Evolutionary conservation across 805 yeast genomes (phyloP), one percentile per base, ranked within the genome.

Genomic region (Kodamaea hsintzibuensis): DNA sequence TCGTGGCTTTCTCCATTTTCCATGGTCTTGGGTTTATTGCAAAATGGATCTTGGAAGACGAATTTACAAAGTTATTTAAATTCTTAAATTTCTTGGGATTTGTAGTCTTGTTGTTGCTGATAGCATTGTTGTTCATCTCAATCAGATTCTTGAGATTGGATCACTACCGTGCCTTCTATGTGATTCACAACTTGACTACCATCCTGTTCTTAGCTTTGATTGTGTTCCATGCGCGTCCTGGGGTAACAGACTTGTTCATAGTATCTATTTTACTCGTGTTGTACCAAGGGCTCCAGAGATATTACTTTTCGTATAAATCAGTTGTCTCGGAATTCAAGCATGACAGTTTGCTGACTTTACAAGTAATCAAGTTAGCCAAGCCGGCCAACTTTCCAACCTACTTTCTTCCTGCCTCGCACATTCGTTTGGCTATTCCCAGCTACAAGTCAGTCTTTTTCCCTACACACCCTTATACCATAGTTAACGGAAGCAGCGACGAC

Each of bases 191-290:
- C 51, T 37, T 81, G 3, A 72, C 82, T 1, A 76, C 82, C 7
- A 71, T 82, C 68, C 30, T 70, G 0, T 73, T 80, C 52, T 67
- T 85, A 3, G 58, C 74, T 1, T 58, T 82, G 19, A 74, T 82
- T 4, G 73, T 77, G 1, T 71, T 80, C 50, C 96, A 88, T 68
- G 89, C 95, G 1, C 78, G 93, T 56, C 93, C 93, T 0, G 84
- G 85, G 0, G 88, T 86, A 1, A 60, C 71, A 0, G 57, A 73
- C 16, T 69, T 68, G 39, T 63, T 75, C 2, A 33, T 57, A 2
- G n/a, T 70, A 6, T 56, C 59, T 35, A 42, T 57, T 9, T 30
- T 57, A 1, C 49, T 72, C 47, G 57, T 83, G 10, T 48, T 61
- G 2, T 68, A 68, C 44, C 84, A 80, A 55, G 51, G 78, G 3